Conservation (phyloP, 139 green algal genomes). For the Auxenochlorella pyrenoidosa region DNA sequence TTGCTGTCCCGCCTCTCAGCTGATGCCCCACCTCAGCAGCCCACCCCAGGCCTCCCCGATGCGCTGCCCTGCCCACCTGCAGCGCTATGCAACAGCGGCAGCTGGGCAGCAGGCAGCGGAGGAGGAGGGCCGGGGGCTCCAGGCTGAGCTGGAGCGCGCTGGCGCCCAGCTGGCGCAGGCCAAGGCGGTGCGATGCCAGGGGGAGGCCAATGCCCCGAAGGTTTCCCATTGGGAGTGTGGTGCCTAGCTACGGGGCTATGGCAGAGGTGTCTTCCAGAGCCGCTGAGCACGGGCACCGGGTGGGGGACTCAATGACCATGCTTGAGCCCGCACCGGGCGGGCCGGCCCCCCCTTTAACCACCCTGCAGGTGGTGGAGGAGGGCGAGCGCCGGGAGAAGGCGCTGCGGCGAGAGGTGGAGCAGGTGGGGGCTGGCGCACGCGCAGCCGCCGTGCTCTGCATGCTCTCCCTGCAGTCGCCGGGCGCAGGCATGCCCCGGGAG, state of each 20-base stretch:
- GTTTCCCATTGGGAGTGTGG: too few species aligned
- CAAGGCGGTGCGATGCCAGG: neutral
- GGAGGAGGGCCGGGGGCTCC: neutral
- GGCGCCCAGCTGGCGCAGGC: slow-evolving; percentile 12
- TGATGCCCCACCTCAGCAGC: neutral
- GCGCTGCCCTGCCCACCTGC: neutral
- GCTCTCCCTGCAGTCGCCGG: too few species aligned
- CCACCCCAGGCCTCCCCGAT: neutral
- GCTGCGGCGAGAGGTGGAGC: slow-evolving; percentile 21
- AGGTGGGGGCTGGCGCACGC: neutral
- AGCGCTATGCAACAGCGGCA: neutral
- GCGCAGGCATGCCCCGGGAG: neutral
- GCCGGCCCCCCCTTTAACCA: too few species aligned
- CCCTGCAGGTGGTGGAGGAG: slow-evolving; percentile 2
- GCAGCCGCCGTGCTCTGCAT: neutral
- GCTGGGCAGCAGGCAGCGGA: slow-evolving; percentile 5
- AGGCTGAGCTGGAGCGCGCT: slow-evolving; percentile 4
- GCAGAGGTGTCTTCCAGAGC: too few species aligned
- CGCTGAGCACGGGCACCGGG: too few species aligned
- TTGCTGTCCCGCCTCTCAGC: neutral
- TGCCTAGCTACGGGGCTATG: too few species aligned
- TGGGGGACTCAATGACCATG: too few species aligned
- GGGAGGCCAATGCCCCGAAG: too few species aligned
- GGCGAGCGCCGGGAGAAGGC: neutral
- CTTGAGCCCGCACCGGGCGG: too few species aligned